phyloP scores from a whole-genome alignment of 805 yeast genomes.

The Kodamaea kakaduensis region DNA sequence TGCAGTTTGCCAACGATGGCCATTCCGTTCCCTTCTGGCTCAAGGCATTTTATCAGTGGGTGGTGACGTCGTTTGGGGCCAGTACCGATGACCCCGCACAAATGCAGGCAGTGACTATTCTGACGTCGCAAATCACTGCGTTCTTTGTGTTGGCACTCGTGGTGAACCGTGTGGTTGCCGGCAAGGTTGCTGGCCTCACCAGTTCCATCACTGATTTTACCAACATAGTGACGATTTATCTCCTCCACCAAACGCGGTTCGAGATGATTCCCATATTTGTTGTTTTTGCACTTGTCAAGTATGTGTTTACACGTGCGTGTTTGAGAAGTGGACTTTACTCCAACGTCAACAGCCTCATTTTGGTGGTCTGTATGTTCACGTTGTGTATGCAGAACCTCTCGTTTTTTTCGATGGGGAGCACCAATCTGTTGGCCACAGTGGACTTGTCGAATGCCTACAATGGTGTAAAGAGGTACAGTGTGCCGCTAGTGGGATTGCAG shows the following conservation, averaged over 20 bases:
- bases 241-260: conserved; percentile 53
- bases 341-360: conserved; percentile 10
- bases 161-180: conserved; percentile 25
- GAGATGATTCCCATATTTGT: conserved; percentile 54
- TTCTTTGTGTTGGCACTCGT: conserved; percentile 27
- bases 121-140: conserved; percentile 24
- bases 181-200: conserved; percentile 19
- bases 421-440: conserved; percentile 87
- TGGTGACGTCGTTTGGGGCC: conserved; percentile 26
- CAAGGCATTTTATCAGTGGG: conserved; percentile 21
- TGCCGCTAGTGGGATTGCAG: conserved; percentile 67
- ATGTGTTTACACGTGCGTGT: conserved; percentile 15
- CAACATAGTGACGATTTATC: conserved; percentile 35
- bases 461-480: conserved; percentile 70
- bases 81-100: conserved; percentile 11
- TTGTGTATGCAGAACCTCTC: conserved; percentile 67
- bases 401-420: conserved; percentile 85
- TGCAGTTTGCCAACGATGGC: conserved; percentile 52
- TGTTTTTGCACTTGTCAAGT: conserved; percentile 24
- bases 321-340: conserved; percentile 1
- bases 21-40: conserved; percentile 46
- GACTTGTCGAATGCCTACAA: conserved; percentile 91
- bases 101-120: conserved; percentile 22
- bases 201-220: conserved; percentile 33
- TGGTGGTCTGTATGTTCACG: conserved; percentile 30